Evolutionary conservation across 2,329 filamentous ascomycete species (phyloP).

Genomic region (Claviceps arundinis): DNA sequence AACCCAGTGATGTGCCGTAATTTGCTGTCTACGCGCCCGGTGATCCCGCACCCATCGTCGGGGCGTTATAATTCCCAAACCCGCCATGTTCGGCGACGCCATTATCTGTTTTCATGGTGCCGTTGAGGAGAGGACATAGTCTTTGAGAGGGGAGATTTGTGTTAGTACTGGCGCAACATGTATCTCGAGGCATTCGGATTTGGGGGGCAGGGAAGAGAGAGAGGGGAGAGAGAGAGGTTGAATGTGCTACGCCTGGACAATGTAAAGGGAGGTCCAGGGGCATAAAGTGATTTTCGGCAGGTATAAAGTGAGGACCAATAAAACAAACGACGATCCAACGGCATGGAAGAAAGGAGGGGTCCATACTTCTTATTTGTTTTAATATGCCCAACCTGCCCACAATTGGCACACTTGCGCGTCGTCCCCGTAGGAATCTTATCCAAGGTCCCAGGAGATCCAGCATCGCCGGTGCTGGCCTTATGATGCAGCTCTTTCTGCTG

Average conservation of each 20-base stretch:
- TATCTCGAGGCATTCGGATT: not conserved
- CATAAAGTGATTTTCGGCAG: not conserved
- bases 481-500: slow-evolving; percentile 63
- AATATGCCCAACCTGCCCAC: slow-evolving; percentile 92
- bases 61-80: slow-evolving; percentile 41
- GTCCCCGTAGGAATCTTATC: slow-evolving; percentile 52
- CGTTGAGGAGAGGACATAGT: slow-evolving; percentile 75
- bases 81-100: slow-evolving; percentile 42
- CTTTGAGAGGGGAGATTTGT: slow-evolving; percentile 27
- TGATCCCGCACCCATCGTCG: slow-evolving; percentile 20
- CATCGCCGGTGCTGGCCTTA: slow-evolving; percentile 28
- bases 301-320: not conserved
- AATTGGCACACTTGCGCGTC: slow-evolving; percentile 91
- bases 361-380: slow-evolving; percentile 96
- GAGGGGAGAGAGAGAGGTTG: not conserved
- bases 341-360: slow-evolving; percentile 14
- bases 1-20: not conserved
- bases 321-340: slow-evolving; percentile 19
- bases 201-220: not conserved
- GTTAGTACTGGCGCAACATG: slow-evolving; percentile 7
- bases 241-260: no score
- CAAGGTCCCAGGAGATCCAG: slow-evolving; percentile 34
- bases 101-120: slow-evolving; percentile 55
- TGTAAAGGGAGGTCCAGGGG: not conserved
- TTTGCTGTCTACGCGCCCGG: slow-evolving; percentile 8